Conservation (phyloP, 2,329 filamentous ascomycete genomes). For the Penicillium sp. region DNA sequence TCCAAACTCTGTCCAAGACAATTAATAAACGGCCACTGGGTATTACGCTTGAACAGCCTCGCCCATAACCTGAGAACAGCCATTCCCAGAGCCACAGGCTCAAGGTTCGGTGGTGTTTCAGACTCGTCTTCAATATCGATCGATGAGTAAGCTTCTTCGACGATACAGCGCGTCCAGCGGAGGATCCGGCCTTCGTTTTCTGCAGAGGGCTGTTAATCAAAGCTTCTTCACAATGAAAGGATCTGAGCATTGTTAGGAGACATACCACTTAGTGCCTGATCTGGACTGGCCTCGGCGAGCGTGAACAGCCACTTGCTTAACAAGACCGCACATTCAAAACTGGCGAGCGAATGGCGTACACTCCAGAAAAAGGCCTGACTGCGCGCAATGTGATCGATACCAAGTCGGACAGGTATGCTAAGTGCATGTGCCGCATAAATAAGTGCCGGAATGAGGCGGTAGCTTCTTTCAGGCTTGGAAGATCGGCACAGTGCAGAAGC, state of each 20-base stretch:
- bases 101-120: conserved; percentile 20
- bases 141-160: conserved; percentile 32
- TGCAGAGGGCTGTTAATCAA: conserved; percentile 5
- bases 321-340: conserved; percentile 38
- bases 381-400: conserved; percentile 35
- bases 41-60: conserved; percentile 30
- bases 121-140: conserved; percentile 28
- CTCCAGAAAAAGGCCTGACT: conserved; percentile 39
- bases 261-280: conserved; percentile 28
- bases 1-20: conserved; percentile 30
- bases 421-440: conserved; percentile 65
- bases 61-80: conserved; percentile 31
- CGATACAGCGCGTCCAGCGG: conserved; percentile 30
- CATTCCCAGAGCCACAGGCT: conserved; percentile 25
- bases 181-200: conserved; percentile 32
- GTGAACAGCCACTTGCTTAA: conserved; percentile 45
- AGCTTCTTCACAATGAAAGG: background rate
- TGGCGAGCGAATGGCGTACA: conserved; percentile 33
- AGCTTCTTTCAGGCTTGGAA: conserved; percentile 55
- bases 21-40: conserved; percentile 34
- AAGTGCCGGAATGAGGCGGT: conserved; percentile 58
- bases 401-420: conserved; percentile 48
- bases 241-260: background rate
- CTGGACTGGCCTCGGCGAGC: conserved; percentile 23
- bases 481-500: conserved; percentile 57